Conservation (phyloP, 108 stramenopile species). For the Skeletonema potamos region DNA sequence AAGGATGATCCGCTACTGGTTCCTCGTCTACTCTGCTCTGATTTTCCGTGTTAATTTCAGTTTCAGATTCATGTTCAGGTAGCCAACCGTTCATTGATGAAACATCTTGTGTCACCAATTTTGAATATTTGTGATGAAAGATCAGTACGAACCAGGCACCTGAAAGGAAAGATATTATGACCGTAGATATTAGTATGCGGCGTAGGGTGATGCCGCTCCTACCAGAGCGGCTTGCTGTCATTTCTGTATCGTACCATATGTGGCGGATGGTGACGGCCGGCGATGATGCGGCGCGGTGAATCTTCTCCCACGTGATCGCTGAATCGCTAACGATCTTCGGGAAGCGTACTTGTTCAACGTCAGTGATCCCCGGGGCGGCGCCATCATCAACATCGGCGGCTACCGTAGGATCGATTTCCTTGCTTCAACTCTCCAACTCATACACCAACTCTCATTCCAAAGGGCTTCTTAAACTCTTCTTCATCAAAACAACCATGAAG, state of each 20-base stretch:
- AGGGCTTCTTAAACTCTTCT: background rate
- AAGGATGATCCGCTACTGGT: background rate
- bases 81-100: background rate
- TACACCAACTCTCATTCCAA: background rate
- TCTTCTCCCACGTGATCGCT: no score
- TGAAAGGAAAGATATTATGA: background rate
- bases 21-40: background rate
- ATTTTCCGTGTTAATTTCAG: background rate
- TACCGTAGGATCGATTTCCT: background rate
- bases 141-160: background rate
- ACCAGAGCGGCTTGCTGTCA: background rate
- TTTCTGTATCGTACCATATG: background rate
- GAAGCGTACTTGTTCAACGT: background rate
- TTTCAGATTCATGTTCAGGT: background rate
- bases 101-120: background rate
- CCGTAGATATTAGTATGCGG: background rate
- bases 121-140: background rate
- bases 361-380: background rate
- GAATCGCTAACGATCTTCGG: background rate
- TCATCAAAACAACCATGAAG: conserved; percentile 56
- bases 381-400: background rate
- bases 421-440: conserved; percentile 1
- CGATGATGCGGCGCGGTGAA: no score
- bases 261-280: no score
- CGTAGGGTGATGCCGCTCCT: background rate